Conservation (phyloP, 495 filamentous ascomycete genomes). For the Acidiella bohemica region DNA sequence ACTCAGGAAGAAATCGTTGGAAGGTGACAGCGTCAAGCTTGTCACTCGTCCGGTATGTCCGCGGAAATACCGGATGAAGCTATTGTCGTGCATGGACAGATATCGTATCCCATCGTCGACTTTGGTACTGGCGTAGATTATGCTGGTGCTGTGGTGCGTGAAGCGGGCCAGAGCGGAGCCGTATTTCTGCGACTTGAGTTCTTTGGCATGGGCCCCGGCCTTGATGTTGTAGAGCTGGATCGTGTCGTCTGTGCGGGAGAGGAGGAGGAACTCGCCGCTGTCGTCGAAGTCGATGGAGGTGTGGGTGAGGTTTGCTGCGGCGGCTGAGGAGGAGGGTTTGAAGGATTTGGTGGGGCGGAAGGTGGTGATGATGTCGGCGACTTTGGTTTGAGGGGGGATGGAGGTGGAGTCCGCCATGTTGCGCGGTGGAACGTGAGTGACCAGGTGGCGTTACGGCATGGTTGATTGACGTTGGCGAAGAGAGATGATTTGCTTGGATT, state of each 20-base stretch:
- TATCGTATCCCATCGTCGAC: constrained; percentile 84
- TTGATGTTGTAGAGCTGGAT: constrained; percentile 89
- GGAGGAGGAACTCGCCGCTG: constrained; percentile 75
- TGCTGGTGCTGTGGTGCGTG: constrained; percentile 71
- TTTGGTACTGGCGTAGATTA: constrained; percentile 93
- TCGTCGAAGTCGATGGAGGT: constrained; percentile 94
- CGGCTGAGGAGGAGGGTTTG: constrained; percentile 22
- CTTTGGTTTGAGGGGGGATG: constrained; percentile 21
- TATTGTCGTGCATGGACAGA: constrained; percentile 86
- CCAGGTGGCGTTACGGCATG: too few relatives aligned
- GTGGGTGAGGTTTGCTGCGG: constrained; percentile 38
- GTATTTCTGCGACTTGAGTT: constrained; percentile 81
- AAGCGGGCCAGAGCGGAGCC: constrained; percentile 88
- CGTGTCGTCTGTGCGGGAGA: constrained; percentile 78
- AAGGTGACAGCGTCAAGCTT: constrained; percentile 56
- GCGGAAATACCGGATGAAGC: constrained; percentile 85
- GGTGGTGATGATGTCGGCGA: constrained; percentile 26
- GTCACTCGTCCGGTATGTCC: constrained; percentile 79
- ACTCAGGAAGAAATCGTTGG: constrained; percentile 79
- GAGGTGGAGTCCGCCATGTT: constrained; percentile 4
- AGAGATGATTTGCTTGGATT: too few relatives aligned
- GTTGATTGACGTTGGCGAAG: background rate
- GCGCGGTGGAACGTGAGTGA: too few relatives aligned
- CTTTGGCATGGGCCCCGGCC: constrained; percentile 75
- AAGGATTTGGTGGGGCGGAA: constrained; percentile 29